These are phyloP conservation scores for Colletotrichum costaricense DNA, from an alignment of 2,329 filamentous ascomycete genomes.

Conservation along the genomic window DNA sequence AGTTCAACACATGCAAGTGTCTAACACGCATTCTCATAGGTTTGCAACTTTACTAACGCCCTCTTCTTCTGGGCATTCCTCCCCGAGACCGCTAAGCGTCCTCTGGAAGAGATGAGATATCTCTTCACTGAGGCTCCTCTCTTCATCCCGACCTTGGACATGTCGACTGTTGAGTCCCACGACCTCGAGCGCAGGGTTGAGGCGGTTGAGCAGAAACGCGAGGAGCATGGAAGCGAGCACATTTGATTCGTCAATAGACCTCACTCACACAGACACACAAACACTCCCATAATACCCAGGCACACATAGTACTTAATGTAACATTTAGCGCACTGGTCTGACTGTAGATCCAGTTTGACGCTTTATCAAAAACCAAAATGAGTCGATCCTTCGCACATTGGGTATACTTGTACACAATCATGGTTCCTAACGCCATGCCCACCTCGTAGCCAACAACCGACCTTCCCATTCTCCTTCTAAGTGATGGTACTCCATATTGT, in stretches of 20 bases:
- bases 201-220: conserved; percentile 65
- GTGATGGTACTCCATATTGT: not conserved
- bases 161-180: conserved; percentile 49
- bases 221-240: conserved; percentile 17
- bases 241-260: not conserved
- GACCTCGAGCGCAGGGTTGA: conserved; percentile 70
- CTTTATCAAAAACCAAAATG: not conserved
- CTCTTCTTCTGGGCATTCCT: conserved; percentile 71
- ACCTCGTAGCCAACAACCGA: not conserved
- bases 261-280: not conserved
- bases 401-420: not conserved
- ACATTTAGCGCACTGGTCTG: not conserved
- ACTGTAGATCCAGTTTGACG: not conserved
- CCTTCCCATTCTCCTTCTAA: not conserved
- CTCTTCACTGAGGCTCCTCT: conserved; percentile 74
- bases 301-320: conserved; percentile 18
- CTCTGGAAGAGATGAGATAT: conserved; percentile 76
- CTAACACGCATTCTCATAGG: conserved; percentile 12
- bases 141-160: conserved; percentile 69
- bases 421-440: not conserved
- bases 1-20: not conserved
- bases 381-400: not conserved
- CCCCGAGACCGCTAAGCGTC: conserved; percentile 73
- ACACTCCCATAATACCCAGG: not conserved
- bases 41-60: conserved; percentile 70